Conservation (phyloP, 1,284 basidiomycete species). For the Ustilago esculenta region DNA sequence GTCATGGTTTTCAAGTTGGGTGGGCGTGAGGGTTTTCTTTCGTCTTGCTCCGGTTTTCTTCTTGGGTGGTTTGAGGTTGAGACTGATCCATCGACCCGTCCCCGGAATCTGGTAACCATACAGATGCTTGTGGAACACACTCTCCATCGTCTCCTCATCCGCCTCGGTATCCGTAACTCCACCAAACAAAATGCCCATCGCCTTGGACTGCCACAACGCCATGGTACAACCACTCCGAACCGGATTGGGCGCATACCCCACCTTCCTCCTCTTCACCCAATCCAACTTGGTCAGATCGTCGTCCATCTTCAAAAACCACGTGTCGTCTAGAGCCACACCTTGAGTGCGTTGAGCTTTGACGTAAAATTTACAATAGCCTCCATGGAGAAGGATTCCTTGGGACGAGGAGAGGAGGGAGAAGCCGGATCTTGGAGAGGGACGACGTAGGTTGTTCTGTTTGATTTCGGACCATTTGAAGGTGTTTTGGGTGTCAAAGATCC, state of each 20-base stretch:
- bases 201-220: slow-evolving; percentile 76
- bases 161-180: slow-evolving; percentile 90
- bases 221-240: slow-evolving; percentile 80
- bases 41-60: slow-evolving; percentile 70
- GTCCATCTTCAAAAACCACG: slow-evolving; percentile 81
- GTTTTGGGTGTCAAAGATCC: slow-evolving; percentile 82
- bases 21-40: slow-evolving; percentile 71
- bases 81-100: slow-evolving; percentile 81
- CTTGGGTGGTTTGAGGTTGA: slow-evolving; percentile 74
- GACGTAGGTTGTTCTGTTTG: slow-evolving; percentile 69
- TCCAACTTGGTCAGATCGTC: slow-evolving; percentile 69
- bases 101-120: slow-evolving; percentile 79
- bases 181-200: slow-evolving; percentile 84
- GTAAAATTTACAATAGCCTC: slow-evolving; percentile 93
- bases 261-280: slow-evolving; percentile 86
- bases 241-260: slow-evolving; percentile 72
- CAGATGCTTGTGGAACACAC: slow-evolving; percentile 61
- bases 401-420: slow-evolving; percentile 84
- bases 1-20: slow-evolving; percentile 21
- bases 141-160: slow-evolving; percentile 82
- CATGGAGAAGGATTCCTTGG: slow-evolving; percentile 85
- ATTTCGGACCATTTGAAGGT: slow-evolving; percentile 88
- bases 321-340: slow-evolving; percentile 88
- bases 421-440: slow-evolving; percentile 69
- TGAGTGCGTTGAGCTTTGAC: slow-evolving; percentile 83